Evolutionary conservation across 1,284 basidiomycete genomes (phyloP).

Genomic region (Pyrrhoderma lamaoense): DNA sequence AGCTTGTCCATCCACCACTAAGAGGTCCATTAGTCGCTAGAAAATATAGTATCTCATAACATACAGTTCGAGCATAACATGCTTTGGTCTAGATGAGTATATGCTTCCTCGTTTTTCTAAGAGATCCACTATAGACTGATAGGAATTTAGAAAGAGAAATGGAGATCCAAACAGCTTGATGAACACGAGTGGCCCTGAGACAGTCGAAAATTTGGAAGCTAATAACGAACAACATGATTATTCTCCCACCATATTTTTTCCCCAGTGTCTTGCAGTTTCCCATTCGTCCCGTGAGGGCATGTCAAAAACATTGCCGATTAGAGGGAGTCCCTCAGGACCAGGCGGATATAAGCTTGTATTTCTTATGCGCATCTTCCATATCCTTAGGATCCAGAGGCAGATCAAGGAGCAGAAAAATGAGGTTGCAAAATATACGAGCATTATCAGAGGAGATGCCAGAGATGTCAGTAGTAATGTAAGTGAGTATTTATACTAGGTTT

Average conservation of each 20-base stretch:
- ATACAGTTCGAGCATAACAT: slow-evolving; percentile 37
- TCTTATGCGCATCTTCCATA: no score
- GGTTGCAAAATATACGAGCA: no score
- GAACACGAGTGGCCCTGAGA: slow-evolving; percentile 52
- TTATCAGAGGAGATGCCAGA: no score
- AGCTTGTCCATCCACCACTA: slow-evolving; percentile 6
- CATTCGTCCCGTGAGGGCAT: slow-evolving; percentile 17
- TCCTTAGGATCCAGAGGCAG: no score
- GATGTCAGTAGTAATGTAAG: no score
- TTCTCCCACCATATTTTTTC: slow-evolving; percentile 19
- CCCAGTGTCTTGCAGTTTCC: slow-evolving; percentile 18
- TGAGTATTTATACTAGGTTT: no score
- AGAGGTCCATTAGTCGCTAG: background rate
- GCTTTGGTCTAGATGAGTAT: slow-evolving; percentile 60
- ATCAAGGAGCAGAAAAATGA: no score
- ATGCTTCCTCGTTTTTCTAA: slow-evolving; percentile 62
- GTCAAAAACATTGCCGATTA: slow-evolving; percentile 20
- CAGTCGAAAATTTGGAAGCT: background rate
- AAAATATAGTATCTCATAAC: background rate
- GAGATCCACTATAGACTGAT: slow-evolving; percentile 46
- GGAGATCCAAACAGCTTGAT: slow-evolving; percentile 13
- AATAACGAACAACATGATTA: background rate
- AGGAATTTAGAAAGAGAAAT: slow-evolving; percentile 52
- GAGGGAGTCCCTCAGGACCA: slow-evolving; percentile 18
- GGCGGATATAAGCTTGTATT: no score